Percentiles rank a stretch among this genome's conserved stretches.
phyloP scores from a whole-genome alignment of 2,329 filamentous ascomycete species.

The Paraphaeosphaeria sporulosa region DNA sequence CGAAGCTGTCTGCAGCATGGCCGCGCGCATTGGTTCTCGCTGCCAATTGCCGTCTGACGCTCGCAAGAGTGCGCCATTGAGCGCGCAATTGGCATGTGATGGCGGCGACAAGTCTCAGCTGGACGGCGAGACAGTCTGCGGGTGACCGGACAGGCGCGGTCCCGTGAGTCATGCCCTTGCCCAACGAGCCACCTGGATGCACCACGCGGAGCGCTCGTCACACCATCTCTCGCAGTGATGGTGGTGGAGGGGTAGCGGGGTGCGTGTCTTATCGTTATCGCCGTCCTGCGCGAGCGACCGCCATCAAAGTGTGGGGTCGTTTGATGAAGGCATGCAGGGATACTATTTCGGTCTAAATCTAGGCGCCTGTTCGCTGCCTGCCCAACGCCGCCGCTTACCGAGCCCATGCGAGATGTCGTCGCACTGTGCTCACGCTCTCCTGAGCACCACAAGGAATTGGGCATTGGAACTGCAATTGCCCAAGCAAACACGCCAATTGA shows the following conservation, averaged over 20 bases:
- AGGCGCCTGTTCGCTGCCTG: constrained; percentile 3
- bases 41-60: constrained; percentile 11
- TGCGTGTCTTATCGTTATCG: constrained; percentile 13
- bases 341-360: constrained; percentile 5
- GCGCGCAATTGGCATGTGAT: constrained; percentile 4
- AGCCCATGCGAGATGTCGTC: not conserved
- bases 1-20: constrained; percentile 4
- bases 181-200: constrained; percentile 1
- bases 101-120: constrained; percentile 13
- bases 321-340: constrained; percentile 8
- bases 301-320: constrained; percentile 14
- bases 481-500: not conserved
- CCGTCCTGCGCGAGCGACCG: constrained; percentile 15
- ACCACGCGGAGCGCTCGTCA: constrained; percentile 5
- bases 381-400: constrained; percentile 11
- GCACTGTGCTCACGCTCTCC: not conserved
- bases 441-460: not conserved
- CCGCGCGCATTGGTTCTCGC: constrained; percentile 1
- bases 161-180: constrained; percentile 10
- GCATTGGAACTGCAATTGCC: not conserved
- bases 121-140: not conserved
- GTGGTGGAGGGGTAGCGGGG: constrained; percentile 12
- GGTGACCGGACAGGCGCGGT: not conserved
- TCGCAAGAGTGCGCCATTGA: not conserved
- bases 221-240: constrained; percentile 8